phyloP scores from a whole-genome alignment of 192 early-diverging fungal genomes.

The Linnemannia zychae region DNA sequence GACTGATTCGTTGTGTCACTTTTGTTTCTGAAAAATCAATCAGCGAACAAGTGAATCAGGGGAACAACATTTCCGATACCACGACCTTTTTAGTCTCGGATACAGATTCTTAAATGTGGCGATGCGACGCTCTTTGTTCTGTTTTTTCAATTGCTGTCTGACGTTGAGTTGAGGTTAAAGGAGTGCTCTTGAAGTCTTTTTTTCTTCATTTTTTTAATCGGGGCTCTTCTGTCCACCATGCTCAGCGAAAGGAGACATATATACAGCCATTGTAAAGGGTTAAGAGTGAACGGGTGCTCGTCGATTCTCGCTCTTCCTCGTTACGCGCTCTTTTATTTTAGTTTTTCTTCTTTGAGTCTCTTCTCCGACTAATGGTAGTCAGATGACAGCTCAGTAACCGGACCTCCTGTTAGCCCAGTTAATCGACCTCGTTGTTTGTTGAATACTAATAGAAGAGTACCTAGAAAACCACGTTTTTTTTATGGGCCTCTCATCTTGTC shows the following conservation, averaged over 20 bases:
- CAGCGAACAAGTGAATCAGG: background rate
- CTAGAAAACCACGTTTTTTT: conserved; percentile 29
- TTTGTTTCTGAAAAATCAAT: background rate
- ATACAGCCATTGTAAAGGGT: background rate
- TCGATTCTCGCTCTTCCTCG: background rate
- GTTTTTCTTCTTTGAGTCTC: background rate
- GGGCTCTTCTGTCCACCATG: no score
- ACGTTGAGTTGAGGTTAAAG: no score
- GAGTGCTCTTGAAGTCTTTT: no score
- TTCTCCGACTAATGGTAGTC: background rate
- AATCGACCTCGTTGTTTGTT: background rate
- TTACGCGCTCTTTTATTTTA: background rate
- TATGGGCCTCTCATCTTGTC: background rate
- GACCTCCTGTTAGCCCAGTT: background rate
- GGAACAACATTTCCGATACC: background rate
- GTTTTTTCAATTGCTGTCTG: no score
- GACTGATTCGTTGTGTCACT: background rate
- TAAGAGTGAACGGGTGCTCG: background rate
- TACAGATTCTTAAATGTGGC: no score
- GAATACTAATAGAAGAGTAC: background rate
- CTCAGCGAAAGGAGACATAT: no score
- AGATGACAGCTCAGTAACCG: background rate
- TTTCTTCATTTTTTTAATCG: no score
- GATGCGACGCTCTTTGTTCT: no score
- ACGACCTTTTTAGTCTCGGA: no score